Percentiles rank a stretch among this genome's conserved stretches.
Evolutionary conservation across 768 basidiomycete species (phyloP).

Genomic region (Chlorophyllum brunneum): DNA sequence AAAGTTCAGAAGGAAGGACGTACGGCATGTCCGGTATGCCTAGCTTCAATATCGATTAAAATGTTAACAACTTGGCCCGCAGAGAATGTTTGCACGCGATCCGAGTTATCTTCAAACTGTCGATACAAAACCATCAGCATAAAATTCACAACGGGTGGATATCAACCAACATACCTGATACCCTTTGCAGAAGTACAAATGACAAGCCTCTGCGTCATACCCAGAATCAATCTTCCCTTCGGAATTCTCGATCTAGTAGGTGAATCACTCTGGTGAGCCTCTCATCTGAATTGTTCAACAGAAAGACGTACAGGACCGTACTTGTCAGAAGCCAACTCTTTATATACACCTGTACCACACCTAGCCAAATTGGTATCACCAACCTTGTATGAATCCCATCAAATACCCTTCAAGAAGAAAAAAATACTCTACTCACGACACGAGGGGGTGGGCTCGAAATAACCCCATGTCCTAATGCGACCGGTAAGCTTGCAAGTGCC

Average conservation of each 20-base stretch:
- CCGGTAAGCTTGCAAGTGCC: conserved; percentile 9
- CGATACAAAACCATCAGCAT: background rate
- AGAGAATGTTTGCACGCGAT: conserved; percentile 23
- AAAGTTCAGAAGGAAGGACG: background rate
- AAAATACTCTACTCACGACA: conserved; percentile 19
- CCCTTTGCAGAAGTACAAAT: conserved; percentile 32
- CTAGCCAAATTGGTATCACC: conserved; percentile 26
- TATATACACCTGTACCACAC: conserved; percentile 28
- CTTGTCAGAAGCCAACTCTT: conserved; percentile 25
- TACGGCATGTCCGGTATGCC: conserved; percentile 32
- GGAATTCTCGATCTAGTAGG: conserved; percentile 28
- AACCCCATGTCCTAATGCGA: conserved; percentile 23
- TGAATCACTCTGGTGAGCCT: background rate
- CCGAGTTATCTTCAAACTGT: conserved; percentile 28
- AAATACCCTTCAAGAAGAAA: background rate
- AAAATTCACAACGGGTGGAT: background rate
- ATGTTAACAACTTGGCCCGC: conserved; percentile 28
- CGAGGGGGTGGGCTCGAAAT: conserved; percentile 27
- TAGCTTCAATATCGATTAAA: conserved; percentile 28
- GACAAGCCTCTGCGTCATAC: conserved; percentile 29
- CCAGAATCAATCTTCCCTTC: conserved; percentile 23
- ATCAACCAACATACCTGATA: conserved; percentile 21
- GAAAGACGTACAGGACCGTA: conserved; percentile 27
- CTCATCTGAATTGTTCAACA: background rate
- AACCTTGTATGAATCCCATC: conserved; percentile 18